These are phyloP conservation scores for Tagetes erecta DNA, from an alignment of 129 eudicot species.

Conservation along the genomic window DNA sequence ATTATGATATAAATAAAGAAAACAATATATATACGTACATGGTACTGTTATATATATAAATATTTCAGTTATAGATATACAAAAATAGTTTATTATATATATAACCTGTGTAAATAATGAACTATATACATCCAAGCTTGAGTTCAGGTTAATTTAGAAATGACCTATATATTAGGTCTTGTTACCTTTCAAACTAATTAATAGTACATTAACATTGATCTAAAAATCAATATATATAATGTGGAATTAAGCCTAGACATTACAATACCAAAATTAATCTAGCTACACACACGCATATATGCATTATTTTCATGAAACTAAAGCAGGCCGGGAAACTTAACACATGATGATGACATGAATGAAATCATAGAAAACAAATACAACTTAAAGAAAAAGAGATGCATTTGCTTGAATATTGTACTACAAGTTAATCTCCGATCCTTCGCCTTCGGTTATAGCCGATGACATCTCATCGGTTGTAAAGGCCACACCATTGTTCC, in stretches of 20 bases:
- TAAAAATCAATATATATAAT: constrained; percentile 19
- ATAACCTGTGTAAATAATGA: too few relatives aligned
- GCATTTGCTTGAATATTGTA: neutral
- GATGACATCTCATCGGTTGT: constrained; percentile 42
- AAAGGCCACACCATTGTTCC: constrained; percentile 18
- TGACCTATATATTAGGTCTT: neutral
- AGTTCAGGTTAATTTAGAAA: neutral
- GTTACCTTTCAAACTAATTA: constrained; percentile 8
- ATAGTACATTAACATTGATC: neutral
- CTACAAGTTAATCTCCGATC: constrained; percentile 19
- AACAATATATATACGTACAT: too few relatives aligned
- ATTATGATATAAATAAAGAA: too few relatives aligned
- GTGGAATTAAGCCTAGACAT: constrained; percentile 18
- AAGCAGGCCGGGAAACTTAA: neutral
- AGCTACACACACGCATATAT: constrained; percentile 24
- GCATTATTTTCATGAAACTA: constrained; percentile 15
- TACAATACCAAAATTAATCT: constrained; percentile 21
- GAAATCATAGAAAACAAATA: constrained; percentile 33
- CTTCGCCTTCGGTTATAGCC: constrained; percentile 43
- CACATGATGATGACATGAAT: constrained; percentile 13
- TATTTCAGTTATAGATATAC: too few relatives aligned
- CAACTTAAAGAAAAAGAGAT: constrained; percentile 11
- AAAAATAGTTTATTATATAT: too few relatives aligned
- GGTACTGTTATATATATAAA: too few relatives aligned
- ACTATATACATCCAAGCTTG: too few relatives aligned